Evolutionary conservation across 2,329 filamentous ascomycete species (phyloP).

Genomic region (Graphilbum ipis-grandicollis): DNA sequence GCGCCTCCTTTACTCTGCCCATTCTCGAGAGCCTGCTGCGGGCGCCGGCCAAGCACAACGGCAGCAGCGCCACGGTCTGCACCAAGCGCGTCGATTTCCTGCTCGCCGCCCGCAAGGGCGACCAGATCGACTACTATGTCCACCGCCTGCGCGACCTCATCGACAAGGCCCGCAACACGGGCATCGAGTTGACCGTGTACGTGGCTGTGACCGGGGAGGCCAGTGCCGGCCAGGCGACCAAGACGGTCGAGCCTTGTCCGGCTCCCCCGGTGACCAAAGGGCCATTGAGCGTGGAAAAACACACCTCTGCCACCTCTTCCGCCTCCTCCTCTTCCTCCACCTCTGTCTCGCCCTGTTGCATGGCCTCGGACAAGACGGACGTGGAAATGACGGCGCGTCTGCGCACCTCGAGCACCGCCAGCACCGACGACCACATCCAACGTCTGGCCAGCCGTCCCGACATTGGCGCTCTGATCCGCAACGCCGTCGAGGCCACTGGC

Average conservation of each 20-base stretch:
- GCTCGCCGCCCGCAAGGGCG: conserved; percentile 29
- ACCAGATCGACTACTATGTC: conserved; percentile 38
- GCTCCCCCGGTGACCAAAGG: too few relatives aligned
- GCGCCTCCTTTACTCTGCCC: conserved; percentile 43
- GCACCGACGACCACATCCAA: conserved; percentile 22
- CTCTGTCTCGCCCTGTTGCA: background rate
- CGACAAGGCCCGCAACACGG: conserved; percentile 21
- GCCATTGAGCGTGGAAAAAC: too few relatives aligned
- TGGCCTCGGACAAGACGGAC: background rate
- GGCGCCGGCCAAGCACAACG: conserved; percentile 5
- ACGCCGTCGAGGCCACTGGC: conserved; percentile 36
- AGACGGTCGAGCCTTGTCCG: too few relatives aligned
- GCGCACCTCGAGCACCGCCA: conserved; percentile 10
- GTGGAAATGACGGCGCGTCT: background rate
- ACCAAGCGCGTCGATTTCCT: conserved; percentile 35
- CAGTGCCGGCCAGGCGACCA: too few relatives aligned
- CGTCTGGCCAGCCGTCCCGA: conserved; percentile 30
- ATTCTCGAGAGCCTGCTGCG: conserved; percentile 37
- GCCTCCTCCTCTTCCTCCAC: conserved; percentile 1
- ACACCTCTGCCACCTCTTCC: too few relatives aligned
- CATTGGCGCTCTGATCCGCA: conserved; percentile 31
- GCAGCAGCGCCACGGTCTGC: conserved; percentile 21
- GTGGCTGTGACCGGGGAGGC: conserved; percentile 32
- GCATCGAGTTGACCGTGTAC: conserved; percentile 32
- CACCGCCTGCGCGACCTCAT: conserved; percentile 28